Evolutionary conservation across 2,329 filamentous ascomycete genomes (phyloP), one percentile per base, ranked within the genome.

Genomic region (Pseudogymnoascus destructans): DNA sequence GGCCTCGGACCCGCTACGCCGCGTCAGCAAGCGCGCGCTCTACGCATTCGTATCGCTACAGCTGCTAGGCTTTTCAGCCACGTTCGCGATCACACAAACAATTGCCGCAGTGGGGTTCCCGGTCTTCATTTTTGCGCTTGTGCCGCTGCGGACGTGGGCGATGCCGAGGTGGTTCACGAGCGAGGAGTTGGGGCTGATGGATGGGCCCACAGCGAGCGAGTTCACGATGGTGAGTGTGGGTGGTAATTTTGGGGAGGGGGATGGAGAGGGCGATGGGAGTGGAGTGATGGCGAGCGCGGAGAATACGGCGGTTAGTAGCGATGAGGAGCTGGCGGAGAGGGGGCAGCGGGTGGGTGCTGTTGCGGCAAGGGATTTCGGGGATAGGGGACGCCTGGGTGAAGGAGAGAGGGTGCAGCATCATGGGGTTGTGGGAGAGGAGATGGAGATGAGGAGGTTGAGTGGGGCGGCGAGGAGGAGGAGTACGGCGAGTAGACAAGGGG

Each of bases 41-140:
- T 90, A 86, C 85, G 71, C 72, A 3, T 92, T 91, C 66, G 84
- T 89, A 5, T 72, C 71, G 6, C 70, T 89, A 32, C 83, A 90
- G 70, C 71, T 91, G 3, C 21, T 84, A 42, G 86, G 81, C 0
- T 90, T 91, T 64, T 87, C 77, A 2, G 86, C 84, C 19, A 92
- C 87, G 0, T 90, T 92, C 69, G 87, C 87, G 60, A 87, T 91
- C 65, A 90, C 87, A 0, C 84, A 92, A 72, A 91, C 87, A 0
- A 85, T 91, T 55, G 87, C 87, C 2, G 87, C 87, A 2, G 87
- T 92, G 9, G 87, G 87, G 0, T 92, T 91, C 64, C 87, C 87
- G 7, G 77, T 89, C 33, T 79, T 89, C 62, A 89, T 90, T 66
- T 71, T 89, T 54, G 70, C 81, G 13, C 74, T 89, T 4, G 83